These are phyloP conservation scores for Candida loeiensis DNA, from an alignment of 805 yeast species.

Conservation along the genomic window DNA sequence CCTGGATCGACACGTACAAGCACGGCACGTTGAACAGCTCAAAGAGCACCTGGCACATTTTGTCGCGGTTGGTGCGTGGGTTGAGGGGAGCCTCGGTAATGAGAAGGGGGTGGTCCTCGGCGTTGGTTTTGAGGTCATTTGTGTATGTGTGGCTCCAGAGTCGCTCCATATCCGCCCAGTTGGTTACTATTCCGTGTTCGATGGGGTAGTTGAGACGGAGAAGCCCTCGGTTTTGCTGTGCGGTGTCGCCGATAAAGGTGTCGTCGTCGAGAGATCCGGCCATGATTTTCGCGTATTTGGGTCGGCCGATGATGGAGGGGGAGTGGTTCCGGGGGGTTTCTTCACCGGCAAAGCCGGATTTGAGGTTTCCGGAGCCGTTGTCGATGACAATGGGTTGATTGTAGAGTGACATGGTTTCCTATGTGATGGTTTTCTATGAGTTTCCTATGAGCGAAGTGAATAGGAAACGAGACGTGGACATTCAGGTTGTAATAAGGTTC, in stretches of 20 bases:
- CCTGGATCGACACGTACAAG: conserved; percentile 68
- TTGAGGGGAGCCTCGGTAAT: conserved; percentile 89
- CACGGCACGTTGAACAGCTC: conserved; percentile 76
- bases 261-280: conserved; percentile 53
- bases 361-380: conserved; percentile 75
- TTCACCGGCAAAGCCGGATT: conserved; percentile 93
- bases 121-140: conserved; percentile 51
- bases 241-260: conserved; percentile 69
- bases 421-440: not conserved
- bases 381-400: conserved; percentile 47
- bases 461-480: not conserved
- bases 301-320: conserved; percentile 71
- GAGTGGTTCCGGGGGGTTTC: conserved; percentile 68
- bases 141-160: conserved; percentile 71
- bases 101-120: conserved; percentile 83
- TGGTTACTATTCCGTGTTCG: conserved; percentile 68
- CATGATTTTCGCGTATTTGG: conserved; percentile 81
- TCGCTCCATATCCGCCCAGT: conserved; percentile 86
- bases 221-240: conserved; percentile 77
- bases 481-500: too few species aligned
- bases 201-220: conserved; percentile 68
- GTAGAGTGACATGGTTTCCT: conserved; percentile 20
- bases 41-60: conserved; percentile 60
- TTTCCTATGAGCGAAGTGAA: not conserved
- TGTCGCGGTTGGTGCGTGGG: conserved; percentile 58